Evolutionary conservation across 768 basidiomycete species (phyloP).

Genomic region (Lactarius deliciosus): DNA sequence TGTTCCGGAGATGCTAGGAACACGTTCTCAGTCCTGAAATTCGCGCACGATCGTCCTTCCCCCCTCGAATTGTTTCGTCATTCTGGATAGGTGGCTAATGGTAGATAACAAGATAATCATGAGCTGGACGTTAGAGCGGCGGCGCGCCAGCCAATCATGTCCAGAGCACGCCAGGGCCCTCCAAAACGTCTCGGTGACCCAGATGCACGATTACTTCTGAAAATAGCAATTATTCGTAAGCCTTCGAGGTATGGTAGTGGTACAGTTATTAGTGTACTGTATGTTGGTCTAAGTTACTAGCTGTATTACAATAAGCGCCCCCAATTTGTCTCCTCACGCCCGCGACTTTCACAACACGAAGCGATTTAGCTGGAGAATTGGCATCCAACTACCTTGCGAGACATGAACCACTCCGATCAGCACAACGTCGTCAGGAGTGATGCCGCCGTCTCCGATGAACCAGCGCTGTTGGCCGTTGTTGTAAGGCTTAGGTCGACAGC

Average conservation of each 20-base stretch:
- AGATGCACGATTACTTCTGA: neutral
- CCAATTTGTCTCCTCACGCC: neutral
- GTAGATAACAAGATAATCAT: neutral
- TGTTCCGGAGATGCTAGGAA: neutral
- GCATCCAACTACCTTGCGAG: slow-evolving; percentile 26
- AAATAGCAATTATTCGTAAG: neutral
- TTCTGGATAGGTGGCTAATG: neutral
- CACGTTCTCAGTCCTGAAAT: neutral
- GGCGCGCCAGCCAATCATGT: neutral
- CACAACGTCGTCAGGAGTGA: neutral
- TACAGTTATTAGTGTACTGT: neutral
- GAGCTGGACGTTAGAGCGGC: neutral
- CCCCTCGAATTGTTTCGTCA: neutral
- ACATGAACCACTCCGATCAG: slow-evolving; percentile 18
- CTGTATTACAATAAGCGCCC: neutral
- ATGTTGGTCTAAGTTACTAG: neutral
- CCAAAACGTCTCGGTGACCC: neutral
- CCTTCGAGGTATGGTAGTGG: neutral
- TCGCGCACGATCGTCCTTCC: neutral
- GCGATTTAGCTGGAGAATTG: slow-evolving; percentile 16
- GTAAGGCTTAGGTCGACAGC: too few relatives aligned
- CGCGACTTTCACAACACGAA: neutral
- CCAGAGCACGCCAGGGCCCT: neutral
- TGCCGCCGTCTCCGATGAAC: neutral
- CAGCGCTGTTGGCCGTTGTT: neutral